phyloP scores from a whole-genome alignment of 495 filamentous ascomycete genomes.

The Penicillium egyptiacum region DNA sequence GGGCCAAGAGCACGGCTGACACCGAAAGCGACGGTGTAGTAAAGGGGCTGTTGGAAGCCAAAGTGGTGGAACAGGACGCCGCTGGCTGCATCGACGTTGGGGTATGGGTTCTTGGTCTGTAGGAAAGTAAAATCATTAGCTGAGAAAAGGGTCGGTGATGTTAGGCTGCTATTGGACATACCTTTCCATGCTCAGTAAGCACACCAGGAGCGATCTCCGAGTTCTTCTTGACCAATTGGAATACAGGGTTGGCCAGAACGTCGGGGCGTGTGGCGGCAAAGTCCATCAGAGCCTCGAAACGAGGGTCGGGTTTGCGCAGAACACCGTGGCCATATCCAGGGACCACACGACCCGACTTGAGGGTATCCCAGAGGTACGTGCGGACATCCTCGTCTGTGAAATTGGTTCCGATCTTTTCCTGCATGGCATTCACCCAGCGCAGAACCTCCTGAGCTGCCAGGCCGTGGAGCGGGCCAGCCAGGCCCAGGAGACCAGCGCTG shows the following conservation, averaged over 20 bases:
- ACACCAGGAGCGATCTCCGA: slow-evolving; percentile 78
- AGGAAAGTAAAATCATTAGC: slow-evolving; percentile 3
- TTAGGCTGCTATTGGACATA: slow-evolving; percentile 20
- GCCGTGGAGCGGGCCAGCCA: slow-evolving; percentile 92
- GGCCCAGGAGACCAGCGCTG: slow-evolving; percentile 90
- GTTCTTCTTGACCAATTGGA: slow-evolving; percentile 90
- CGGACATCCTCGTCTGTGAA: slow-evolving; percentile 79
- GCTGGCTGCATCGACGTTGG: slow-evolving; percentile 89
- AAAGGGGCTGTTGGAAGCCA: slow-evolving; percentile 92
- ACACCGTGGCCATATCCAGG: slow-evolving; percentile 99
- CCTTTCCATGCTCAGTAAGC: slow-evolving; percentile 88
- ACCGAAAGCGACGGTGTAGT: slow-evolving; percentile 97
- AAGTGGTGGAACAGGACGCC: slow-evolving; percentile 97
- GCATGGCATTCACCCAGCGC: slow-evolving; percentile 93
- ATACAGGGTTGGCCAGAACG: slow-evolving; percentile 84
- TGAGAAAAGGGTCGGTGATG: neutral
- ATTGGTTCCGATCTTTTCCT: slow-evolving; percentile 74
- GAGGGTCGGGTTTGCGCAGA: slow-evolving; percentile 92
- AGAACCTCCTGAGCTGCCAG: slow-evolving; percentile 97
- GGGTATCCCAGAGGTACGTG: slow-evolving; percentile 86
- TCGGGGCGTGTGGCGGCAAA: slow-evolving; percentile 83
- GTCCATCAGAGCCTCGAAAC: slow-evolving; percentile 95
- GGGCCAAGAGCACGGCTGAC: slow-evolving; percentile 90
- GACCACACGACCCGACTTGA: slow-evolving; percentile 91
- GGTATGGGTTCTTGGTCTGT: slow-evolving; percentile 94